phyloP scores from a whole-genome alignment of 768 basidiomycete species.

The Boletus pseudopeckii region DNA sequence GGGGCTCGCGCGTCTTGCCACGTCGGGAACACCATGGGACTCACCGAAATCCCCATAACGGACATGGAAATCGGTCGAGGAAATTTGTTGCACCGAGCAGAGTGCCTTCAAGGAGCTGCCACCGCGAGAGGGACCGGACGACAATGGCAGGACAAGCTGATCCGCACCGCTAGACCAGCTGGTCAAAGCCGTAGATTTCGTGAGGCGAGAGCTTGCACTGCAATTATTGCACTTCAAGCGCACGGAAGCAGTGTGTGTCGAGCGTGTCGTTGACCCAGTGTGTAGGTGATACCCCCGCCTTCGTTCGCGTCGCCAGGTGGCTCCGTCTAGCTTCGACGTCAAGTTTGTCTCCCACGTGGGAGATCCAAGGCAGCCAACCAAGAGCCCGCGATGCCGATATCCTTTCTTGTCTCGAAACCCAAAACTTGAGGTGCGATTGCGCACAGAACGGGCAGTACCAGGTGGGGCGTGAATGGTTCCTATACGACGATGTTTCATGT shows the following conservation, averaged over 20 bases:
- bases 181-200: slow-evolving; percentile 9
- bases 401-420: slow-evolving; percentile 5
- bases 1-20: slow-evolving; percentile 12
- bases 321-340: slow-evolving; percentile 11
- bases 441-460: background rate
- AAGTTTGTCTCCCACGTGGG: slow-evolving; percentile 30
- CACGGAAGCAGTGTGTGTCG: background rate
- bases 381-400: slow-evolving; percentile 10
- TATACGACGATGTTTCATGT: slow-evolving; percentile 30
- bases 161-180: slow-evolving; percentile 5
- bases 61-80: background rate
- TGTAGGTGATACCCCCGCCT: slow-evolving; percentile 4
- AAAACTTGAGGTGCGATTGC: background rate
- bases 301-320: slow-evolving; percentile 6
- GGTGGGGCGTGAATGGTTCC: slow-evolving; percentile 21
- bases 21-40: background rate
- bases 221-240: background rate
- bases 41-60: slow-evolving; percentile 9
- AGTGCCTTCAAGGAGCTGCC: background rate
- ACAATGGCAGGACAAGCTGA: background rate
- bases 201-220: slow-evolving; percentile 5
- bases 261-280: slow-evolving; percentile 4
- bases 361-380: slow-evolving; percentile 32
- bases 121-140: background rate
- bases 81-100: background rate